Evolutionary conservation across 1,139 yeast species (phyloP).

Genomic region (Scheffersomyces illinoinensis): DNA sequence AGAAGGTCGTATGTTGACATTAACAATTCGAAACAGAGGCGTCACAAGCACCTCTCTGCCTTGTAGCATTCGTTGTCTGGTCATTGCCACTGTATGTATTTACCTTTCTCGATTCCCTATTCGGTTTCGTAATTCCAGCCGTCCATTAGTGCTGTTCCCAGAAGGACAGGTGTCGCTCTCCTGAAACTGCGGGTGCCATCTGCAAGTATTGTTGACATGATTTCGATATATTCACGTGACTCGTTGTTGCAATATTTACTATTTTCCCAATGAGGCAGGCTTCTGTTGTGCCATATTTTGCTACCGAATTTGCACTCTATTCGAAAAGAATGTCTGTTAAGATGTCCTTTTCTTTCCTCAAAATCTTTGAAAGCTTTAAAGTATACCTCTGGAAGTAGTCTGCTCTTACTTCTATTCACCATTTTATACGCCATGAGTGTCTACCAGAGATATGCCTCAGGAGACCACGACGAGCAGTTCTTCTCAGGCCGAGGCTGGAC

Average conservation of each 20-base stretch:
- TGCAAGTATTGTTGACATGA: background rate
- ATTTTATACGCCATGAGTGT: slow-evolving; percentile 21
- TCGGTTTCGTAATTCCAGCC: background rate
- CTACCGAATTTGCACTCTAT: background rate
- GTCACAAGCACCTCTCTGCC: background rate
- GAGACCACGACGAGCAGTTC: slow-evolving; percentile 34
- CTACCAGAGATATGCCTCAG: slow-evolving; percentile 40
- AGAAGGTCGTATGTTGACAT: background rate
- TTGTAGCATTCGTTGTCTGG: background rate
- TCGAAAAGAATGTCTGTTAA: background rate
- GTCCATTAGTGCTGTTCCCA: background rate
- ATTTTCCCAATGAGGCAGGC: background rate
- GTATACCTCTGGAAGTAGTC: background rate
- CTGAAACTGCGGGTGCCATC: background rate
- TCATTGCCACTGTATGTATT: background rate
- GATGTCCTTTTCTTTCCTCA: background rate
- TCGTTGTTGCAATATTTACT: background rate
- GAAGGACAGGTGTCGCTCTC: background rate
- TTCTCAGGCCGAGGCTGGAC: slow-evolving; percentile 8
- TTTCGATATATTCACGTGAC: background rate
- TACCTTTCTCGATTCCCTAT: background rate
- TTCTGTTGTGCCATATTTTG: background rate
- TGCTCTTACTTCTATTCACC: background rate
- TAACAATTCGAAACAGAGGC: background rate
- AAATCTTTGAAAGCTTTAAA: background rate